These are phyloP conservation scores for Mycena indigotica DNA, from an alignment of 768 basidiomycete species.

Conservation along the genomic window DNA sequence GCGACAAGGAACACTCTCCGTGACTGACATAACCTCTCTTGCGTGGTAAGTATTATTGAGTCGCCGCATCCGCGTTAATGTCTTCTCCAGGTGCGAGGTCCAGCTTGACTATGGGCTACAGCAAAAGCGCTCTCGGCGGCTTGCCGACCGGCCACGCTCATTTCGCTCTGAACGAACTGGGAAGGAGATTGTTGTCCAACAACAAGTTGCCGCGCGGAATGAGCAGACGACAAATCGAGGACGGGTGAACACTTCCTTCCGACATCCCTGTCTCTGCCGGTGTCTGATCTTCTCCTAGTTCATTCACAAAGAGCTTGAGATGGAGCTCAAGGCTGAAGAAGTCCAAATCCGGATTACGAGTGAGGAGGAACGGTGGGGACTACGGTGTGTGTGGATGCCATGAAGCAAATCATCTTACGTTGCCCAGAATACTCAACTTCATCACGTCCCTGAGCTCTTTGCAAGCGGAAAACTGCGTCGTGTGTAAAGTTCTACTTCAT, in stretches of 20 bases:
- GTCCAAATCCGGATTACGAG: slow-evolving; percentile 52
- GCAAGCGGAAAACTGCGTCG: slow-evolving; percentile 44
- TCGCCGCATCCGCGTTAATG: too few relatives aligned
- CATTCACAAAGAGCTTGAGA: slow-evolving; percentile 78
- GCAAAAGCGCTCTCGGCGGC: slow-evolving; percentile 52
- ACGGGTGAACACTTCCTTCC: slow-evolving; percentile 43
- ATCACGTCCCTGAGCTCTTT: slow-evolving; percentile 63
- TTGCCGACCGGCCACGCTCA: slow-evolving; percentile 52
- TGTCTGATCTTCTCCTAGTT: too few relatives aligned
- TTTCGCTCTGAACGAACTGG: slow-evolving; percentile 57
- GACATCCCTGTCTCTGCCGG: too few relatives aligned
- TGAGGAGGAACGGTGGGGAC: slow-evolving; percentile 76
- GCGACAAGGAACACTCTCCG: slow-evolving; percentile 50
- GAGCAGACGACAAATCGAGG: slow-evolving; percentile 58
- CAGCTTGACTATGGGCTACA: slow-evolving; percentile 77
- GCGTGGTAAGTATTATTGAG: slow-evolving; percentile 64
- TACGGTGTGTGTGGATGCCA: slow-evolving; percentile 49
- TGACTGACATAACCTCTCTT: slow-evolving; percentile 63
- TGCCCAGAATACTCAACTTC: slow-evolving; percentile 70
- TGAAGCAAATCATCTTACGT: neutral
- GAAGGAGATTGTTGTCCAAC: slow-evolving; percentile 58
- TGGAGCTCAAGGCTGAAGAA: slow-evolving; percentile 64
- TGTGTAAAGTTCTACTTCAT: neutral
- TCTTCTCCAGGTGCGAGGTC: slow-evolving; percentile 87
- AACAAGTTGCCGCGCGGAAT: slow-evolving; percentile 53